Conservation (phyloP, 1,139 yeast genomes). For the Pichia sp. region DNA sequence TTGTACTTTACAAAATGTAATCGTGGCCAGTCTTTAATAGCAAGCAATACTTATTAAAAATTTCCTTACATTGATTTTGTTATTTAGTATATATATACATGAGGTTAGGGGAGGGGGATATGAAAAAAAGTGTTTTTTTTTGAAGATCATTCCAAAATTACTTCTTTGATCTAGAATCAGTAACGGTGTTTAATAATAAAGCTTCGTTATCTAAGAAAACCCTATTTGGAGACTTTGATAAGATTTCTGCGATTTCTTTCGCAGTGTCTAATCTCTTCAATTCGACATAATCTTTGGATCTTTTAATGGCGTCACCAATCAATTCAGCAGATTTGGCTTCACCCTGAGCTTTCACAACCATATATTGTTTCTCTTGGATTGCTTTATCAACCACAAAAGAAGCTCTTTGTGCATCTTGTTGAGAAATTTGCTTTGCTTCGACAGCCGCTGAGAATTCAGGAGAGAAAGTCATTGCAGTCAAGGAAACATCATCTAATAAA, state of each 20-base stretch:
- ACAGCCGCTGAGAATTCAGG: conserved; percentile 98
- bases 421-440: conserved; percentile 98
- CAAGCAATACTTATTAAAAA: no score
- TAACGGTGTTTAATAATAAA: conserved; percentile 77
- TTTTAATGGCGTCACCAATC: conserved; percentile 98
- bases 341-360: conserved; percentile 95
- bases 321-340: conserved; percentile 97
- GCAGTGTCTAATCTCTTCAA: conserved; percentile 96
- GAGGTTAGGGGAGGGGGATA: background rate
- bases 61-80: no score
- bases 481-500: conserved; percentile 86
- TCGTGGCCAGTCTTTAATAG: no score
- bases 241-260: conserved; percentile 82
- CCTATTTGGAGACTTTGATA: conserved; percentile 83
- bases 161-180: conserved; percentile 43
- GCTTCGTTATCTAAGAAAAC: conserved; percentile 90
- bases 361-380: conserved; percentile 92
- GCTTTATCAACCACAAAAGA: conserved; percentile 97
- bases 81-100: background rate
- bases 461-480: conserved; percentile 92
- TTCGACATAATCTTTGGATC: conserved; percentile 91
- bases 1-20: no score
- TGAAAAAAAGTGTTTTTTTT: conserved; percentile 1
- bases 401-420: conserved; percentile 98
- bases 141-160: conserved; percentile 2